phyloP scores from a whole-genome alignment of 2,329 filamentous ascomycete species.

The Penicillium sp. region DNA sequence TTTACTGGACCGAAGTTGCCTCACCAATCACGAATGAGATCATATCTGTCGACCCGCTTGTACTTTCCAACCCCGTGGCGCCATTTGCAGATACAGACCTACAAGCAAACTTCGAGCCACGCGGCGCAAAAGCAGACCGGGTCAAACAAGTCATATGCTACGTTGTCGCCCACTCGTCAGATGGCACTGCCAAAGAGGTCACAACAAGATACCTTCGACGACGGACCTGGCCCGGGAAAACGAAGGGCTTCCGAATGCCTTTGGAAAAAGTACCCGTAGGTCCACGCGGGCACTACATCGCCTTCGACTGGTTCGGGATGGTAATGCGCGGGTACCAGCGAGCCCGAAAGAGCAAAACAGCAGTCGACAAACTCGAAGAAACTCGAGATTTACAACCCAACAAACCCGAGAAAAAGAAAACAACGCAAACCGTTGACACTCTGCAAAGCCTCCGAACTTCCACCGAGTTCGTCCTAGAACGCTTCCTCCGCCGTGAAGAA shows the following conservation, averaged over 20 bases:
- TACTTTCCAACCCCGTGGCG: slow-evolving; percentile 65
- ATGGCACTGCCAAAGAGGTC: slow-evolving; percentile 91
- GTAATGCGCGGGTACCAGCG: slow-evolving; percentile 73
- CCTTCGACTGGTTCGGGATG: slow-evolving; percentile 84
- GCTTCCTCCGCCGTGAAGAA: slow-evolving; percentile 89
- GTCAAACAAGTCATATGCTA: slow-evolving; percentile 89
- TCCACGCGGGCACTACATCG: slow-evolving; percentile 71
- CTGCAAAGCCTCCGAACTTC: slow-evolving; percentile 86
- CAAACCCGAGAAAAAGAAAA: slow-evolving; percentile 69
- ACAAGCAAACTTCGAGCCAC: slow-evolving; percentile 74
- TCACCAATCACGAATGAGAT: slow-evolving; percentile 79
- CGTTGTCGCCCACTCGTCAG: slow-evolving; percentile 75
- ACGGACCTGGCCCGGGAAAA: slow-evolving; percentile 80
- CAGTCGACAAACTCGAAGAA: slow-evolving; percentile 78
- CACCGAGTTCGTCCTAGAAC: slow-evolving; percentile 77
- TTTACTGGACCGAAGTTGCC: slow-evolving; percentile 90
- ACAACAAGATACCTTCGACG: slow-evolving; percentile 86
- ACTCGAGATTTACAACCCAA: slow-evolving; percentile 71
- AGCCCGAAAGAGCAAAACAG: slow-evolving; percentile 56
- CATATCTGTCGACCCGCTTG: slow-evolving; percentile 73
- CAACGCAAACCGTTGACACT: slow-evolving; percentile 75
- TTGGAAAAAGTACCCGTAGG: slow-evolving; percentile 78
- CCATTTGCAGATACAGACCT: slow-evolving; percentile 64
- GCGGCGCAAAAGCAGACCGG: slow-evolving; percentile 78
- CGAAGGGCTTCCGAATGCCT: slow-evolving; percentile 78